Base-by-base conservation (phyloP, 129 eudicot species). In the Heracleum sosnowskyi region DNA sequence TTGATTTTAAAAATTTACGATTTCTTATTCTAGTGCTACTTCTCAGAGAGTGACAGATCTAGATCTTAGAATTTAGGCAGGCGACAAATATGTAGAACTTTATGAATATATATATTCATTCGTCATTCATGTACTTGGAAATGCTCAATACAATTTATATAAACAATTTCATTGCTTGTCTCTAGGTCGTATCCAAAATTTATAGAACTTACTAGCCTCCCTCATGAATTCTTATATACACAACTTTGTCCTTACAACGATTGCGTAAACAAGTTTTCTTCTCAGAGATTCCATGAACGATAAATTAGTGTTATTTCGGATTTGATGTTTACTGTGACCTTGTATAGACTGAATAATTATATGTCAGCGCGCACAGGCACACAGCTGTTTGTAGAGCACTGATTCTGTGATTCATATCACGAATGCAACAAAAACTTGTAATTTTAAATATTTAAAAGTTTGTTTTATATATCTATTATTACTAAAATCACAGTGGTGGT, bases 41-140 rank as follows among this genome's bases (percentile, higher is more conserved):
- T 37, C 35, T 47, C 17, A 73, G 55, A 42, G 20, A 44, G 13
- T 41, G 77, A 44, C 10, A 74, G 77, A 74, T 74, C 77, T 74
- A 74, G 77, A 74, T 74, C 77, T 74, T 74, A 74, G 77, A 74
- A 74, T 41, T 73, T 73, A 42, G 55, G 57, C 57, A 42, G 24
- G 24, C 12, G 76, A 73, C 76, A 73, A n/a, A 24, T 57, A 24
- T 57, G 64, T n/a, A 57, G 1, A 57, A 55, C 12, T 24, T 18
- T 57, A 26, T 13, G 1, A 7, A 29, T 40, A 0, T 29, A 29
- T 40, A 0, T 29, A 31, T 66, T 36, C 44, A 69, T 68, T 68
- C 41, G 17, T 33, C 40, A 68, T 36, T 69, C 45, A 36, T 35
- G 46, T 69, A 69, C n/a, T 37, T 24, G 2, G 20, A 31, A 66